Base-by-base conservation (phyloP, 2,329 filamentous ascomycete species). In the Monosporascus sp. region DNA sequence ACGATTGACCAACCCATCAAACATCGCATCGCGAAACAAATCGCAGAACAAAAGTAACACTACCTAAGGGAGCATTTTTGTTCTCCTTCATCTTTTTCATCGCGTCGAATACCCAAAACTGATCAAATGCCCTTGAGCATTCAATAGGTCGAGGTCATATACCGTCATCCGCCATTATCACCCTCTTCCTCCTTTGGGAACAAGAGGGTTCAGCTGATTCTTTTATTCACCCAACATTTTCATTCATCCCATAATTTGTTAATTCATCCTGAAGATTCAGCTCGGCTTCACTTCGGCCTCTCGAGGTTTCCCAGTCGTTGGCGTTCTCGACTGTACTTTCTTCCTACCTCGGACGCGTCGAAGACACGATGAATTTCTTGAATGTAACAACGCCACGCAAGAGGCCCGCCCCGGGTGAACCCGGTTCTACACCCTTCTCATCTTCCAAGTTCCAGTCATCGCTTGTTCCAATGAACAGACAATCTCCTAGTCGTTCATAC, bases 381-480 rank as follows among this genome's bases (percentile, higher is more conserved):
- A 35, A 35, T 14, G 31, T 54, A 46, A 52, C 40, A 56, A 52
- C 52, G 63, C 66, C 47, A 60, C 66, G 52, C 60, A 60, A 49
- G 66, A 67, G 55, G 50, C 66, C 52, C 62, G 65, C 52, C 60
- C 58, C 65, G 52, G 62, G 63, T 49, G 59, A 67, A 43, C 63
- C 58, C 48, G 65, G 65, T 46, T 65, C 66, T 31, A 63, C 66
- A 37, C 65, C 64, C 26, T 63, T 67, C 54, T 59, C 63, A 37
- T 63, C 66, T 43, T 57, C 58, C 52, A 63, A 62, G 52, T 69
- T 68, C 52, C 60, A 63, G 45, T 69, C 67, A n/a, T 69, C 67
- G 16, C 65, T 69, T 44, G 66, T 69, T 5, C 66, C 67, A 24
- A 62, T 64, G 57, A 61, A 52, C 50, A 60, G 60, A 46, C 53